phyloP scores from a whole-genome alignment of 208 protist genomes.

The Trichomonas tenax region DNA sequence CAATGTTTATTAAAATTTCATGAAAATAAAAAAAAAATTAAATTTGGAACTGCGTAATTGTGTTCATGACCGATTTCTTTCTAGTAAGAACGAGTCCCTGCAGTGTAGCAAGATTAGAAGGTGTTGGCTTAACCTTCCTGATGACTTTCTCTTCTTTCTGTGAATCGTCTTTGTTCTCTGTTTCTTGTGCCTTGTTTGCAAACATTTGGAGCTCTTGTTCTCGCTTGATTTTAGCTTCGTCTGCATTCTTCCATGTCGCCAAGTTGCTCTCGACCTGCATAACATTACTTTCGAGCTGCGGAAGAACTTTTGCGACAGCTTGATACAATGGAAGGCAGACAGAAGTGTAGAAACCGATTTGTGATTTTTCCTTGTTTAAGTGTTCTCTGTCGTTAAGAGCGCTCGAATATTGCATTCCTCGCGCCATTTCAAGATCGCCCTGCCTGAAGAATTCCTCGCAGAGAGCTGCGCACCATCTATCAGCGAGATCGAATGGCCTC shows the following conservation, averaged over 20 bases:
- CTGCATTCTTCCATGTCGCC: neutral
- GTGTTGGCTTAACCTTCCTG: neutral
- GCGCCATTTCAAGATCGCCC: neutral
- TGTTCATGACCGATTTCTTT: neutral
- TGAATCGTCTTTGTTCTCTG: neutral
- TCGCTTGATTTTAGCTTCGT: neutral
- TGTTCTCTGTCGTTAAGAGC: neutral
- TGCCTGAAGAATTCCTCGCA: constrained; percentile 15
- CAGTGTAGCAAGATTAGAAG: neutral
- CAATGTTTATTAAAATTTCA: neutral
- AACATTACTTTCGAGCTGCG: neutral
- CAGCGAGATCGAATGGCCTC: neutral
- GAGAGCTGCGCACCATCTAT: neutral
- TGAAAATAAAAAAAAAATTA: neutral
- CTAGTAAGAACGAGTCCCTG: neutral
- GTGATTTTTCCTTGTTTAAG: neutral
- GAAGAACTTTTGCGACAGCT: neutral
- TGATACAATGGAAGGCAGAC: neutral
- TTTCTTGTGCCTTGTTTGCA: neutral
- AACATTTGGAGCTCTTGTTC: neutral
- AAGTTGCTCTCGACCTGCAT: neutral
- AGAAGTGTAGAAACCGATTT: constrained; percentile 8
- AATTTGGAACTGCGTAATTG: neutral
- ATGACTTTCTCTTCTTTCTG: neutral
- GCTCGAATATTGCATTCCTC: neutral